Base-by-base conservation (phyloP, 225 moss, liverwort and hornwort species). In the Lunularia cruciata region DNA sequence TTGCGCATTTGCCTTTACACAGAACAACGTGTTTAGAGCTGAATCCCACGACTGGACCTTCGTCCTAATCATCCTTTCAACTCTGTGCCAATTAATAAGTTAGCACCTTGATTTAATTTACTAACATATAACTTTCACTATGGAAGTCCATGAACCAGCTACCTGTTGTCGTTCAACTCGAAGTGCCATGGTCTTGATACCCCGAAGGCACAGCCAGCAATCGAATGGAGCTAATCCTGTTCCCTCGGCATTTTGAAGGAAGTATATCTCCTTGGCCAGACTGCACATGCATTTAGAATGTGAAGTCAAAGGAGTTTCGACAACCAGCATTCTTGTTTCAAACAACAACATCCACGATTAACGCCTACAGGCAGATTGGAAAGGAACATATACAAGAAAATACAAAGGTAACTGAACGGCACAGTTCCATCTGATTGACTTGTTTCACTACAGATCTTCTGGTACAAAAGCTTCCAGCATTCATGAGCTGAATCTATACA, bases 141-240 rank as follows among this genome's bases (percentile, higher is more conserved):
- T n/a, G n/a, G n/a, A n/a, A n/a, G n/a, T n/a, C n/a, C n/a, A n/a
- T n/a, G n/a, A 31, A 26, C 34, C 20, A 53, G 14, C 10, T 54
- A 87, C 89, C 91, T 95, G 92, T 49, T 95, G 95, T 68, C 86
- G 88, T 73, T 95, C 95, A 71, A 95, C 84, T 61, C 95, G 89
- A 45, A 95, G 86, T 42, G 86, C 88, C 95, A 95, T 89, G 14
- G 95, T 92, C 73, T 92, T 95, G 14, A 95, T 77, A 32, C 95
- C 95, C 30, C 95, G 83, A 47, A 95, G 71, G 75, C 95, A 95
- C 37, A 95, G 79, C 95, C 95, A 95, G 75, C 95, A 89, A 71
- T 95, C 95, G 73, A 95, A 95, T 4, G 95, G 95, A 37, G 95
- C 82, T 38, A 95, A 83, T 30, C 83, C 95, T 49, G 92, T 80